Evolutionary conservation across 2,329 filamentous ascomycete genomes (phyloP).

Genomic region (Xylariaceae sp.): DNA sequence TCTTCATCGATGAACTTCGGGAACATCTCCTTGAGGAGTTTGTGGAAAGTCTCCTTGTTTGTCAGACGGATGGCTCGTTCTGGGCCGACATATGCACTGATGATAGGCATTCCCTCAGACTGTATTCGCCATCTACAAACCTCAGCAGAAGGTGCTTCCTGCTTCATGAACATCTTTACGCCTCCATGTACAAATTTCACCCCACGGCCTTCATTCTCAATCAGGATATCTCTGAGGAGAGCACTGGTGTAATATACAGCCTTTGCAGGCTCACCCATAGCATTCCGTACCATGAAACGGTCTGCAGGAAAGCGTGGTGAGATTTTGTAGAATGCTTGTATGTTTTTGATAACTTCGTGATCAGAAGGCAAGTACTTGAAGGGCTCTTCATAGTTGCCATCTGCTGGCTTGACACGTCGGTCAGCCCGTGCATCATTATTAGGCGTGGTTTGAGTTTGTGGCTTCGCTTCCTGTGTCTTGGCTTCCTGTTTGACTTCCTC

Average conservation of each 20-base stretch:
- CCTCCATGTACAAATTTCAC: constrained; percentile 96
- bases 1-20: constrained; percentile 78
- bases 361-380: constrained; percentile 85
- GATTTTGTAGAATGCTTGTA: constrained; percentile 84
- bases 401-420: constrained; percentile 46
- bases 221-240: constrained; percentile 82
- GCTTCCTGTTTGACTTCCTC: constrained; percentile 12
- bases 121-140: constrained; percentile 96
- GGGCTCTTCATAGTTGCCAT: constrained; percentile 75
- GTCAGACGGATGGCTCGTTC: constrained; percentile 73
- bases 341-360: constrained; percentile 75
- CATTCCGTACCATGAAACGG: constrained; percentile 95
- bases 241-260: constrained; percentile 95
- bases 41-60: constrained; percentile 77
- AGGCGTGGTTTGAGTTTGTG: constrained; percentile 16
- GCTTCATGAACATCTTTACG: constrained; percentile 99
- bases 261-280: constrained; percentile 82
- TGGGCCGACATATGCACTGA: constrained; percentile 87
- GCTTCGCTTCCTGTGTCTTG: constrained; percentile 21
- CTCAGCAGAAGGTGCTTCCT: constrained; percentile 83
- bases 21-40: constrained; percentile 94
- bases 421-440: constrained; percentile 36
- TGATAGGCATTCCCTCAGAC: constrained; percentile 86
- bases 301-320: constrained; percentile 83
- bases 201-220: constrained; percentile 83